Percentiles rank a stretch among this genome's conserved stretches.
Conservation (phyloP, 208 protist species). For the Leishmania tarentolae region DNA sequence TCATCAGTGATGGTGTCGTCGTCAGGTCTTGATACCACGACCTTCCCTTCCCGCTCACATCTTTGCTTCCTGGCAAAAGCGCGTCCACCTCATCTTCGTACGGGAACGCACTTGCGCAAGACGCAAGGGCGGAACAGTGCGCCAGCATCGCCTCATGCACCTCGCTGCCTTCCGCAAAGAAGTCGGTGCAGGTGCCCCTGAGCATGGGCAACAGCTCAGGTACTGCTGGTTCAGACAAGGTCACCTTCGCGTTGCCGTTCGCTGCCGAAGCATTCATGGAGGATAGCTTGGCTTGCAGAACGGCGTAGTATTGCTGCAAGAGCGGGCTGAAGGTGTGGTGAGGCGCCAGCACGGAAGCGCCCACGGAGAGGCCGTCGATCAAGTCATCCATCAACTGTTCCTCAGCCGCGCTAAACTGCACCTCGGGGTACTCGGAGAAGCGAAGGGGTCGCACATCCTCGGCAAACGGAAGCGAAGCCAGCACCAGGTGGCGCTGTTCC, state of each 20-base stretch:
- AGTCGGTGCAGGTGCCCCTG: conserved; percentile 40
- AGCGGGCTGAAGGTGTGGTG: conserved; percentile 86
- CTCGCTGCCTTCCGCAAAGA: conserved; percentile 37
- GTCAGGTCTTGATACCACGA: conserved; percentile 11
- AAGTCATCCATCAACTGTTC: conserved; percentile 64
- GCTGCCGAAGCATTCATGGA: not conserved
- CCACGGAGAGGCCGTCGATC: conserved; percentile 76
- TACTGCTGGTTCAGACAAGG: not conserved
- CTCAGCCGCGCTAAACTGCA: conserved; percentile 47
- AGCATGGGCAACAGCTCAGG: conserved; percentile 36
- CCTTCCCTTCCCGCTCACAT: not conserved
- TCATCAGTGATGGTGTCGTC: not conserved
- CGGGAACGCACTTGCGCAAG: conserved; percentile 46
- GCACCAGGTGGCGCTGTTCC: conserved; percentile 44
- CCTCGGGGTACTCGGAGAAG: conserved; percentile 60
- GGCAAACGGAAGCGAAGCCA: conserved; percentile 79
- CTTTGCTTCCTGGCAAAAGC: not conserved
- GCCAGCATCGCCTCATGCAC: conserved; percentile 24
- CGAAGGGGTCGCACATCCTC: conserved; percentile 81
- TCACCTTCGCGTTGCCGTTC: not conserved
- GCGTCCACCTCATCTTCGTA: conserved; percentile 32
- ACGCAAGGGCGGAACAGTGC: conserved; percentile 30
- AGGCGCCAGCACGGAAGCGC: conserved; percentile 57
- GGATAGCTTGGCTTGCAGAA: conserved; percentile 47
- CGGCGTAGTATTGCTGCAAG: conserved; percentile 87